Base-by-base conservation (phyloP, 1,139 yeast genomes). In the Kodamaea plutei region DNA sequence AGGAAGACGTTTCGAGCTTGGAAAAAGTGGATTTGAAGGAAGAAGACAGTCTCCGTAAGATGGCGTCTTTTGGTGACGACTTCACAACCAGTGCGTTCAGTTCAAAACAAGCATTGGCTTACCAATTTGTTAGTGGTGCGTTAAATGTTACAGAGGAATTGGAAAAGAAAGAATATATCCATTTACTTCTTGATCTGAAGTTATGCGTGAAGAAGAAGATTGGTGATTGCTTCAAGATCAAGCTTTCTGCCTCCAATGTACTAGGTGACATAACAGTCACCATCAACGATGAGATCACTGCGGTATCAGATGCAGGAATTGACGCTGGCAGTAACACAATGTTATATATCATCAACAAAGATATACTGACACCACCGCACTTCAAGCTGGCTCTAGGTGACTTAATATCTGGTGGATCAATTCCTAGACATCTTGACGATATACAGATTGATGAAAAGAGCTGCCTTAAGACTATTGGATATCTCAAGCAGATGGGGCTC, bases 71-170 rank as follows among this genome's bases (percentile, higher is more conserved):
- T 7, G 23, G 11, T 6, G 36, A 24, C 6, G 11, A 20, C 2
- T 25, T 28, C 20, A 12, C 14, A n/a, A 12, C 23, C 12, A 16
- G 20, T 27, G 58, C 59, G 29, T 63, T 55, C 43, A 57, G 59
- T 38, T 51, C 47, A 19, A 58, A 58, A 31, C 72, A 66, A 43
- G 36, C 43, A 5, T 42, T 84, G 30, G 50, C 76, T 12, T 88
- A 89, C 49, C 95, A 85, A 48, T 83, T 88, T 50, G 56, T 72
- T 6, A 65, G 74, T n/a, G 75, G 69, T 8, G 58, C 61, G 8
- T 41, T 80, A 11, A 63, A 64, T 15, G 43, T 67, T 2, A 43
- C 48, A 7, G 17, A 33, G 2, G 5, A 28, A 5, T 14, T 33
- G n/a, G 25, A 28, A 5, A 36, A 20, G 6, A 20, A 26, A n/a